These are phyloP conservation scores for Hypoxylon sp. DNA, from an alignment of 2,329 filamentous ascomycete species.

Conservation along the genomic window DNA sequence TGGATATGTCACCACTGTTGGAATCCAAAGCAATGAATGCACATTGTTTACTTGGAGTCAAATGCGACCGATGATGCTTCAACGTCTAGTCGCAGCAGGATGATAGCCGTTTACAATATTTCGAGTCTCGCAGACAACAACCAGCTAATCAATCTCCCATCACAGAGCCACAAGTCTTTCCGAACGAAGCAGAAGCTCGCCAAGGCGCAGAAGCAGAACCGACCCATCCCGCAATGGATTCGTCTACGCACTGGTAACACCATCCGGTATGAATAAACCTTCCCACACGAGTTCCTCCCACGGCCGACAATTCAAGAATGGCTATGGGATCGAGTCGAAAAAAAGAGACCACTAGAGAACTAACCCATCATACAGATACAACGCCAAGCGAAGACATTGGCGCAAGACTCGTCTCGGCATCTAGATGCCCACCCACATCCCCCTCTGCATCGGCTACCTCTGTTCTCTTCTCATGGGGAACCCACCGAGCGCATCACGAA, in stretches of 20 bases:
- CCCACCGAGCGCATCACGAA: conserved; percentile 32
- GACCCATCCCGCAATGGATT: conserved; percentile 99
- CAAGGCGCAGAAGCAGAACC: conserved; percentile 99
- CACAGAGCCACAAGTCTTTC: conserved; percentile 99
- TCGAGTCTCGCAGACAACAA: neutral
- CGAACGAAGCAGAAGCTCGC: conserved; percentile 99
- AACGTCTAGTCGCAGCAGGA: neutral
- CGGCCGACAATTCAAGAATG: neutral
- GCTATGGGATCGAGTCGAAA: conserved; percentile 1
- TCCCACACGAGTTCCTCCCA: conserved; percentile 19
- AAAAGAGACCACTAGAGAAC: conserved; percentile 11
- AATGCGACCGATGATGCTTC: conserved; percentile 2
- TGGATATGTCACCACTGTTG: neutral
- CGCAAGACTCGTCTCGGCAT: conserved; percentile 99
- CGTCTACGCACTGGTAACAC: conserved; percentile 98
- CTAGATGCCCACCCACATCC: conserved; percentile 71
- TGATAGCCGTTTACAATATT: neutral
- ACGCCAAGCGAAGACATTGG: conserved; percentile 99
- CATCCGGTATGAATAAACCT: conserved; percentile 81
- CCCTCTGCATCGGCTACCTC: conserved; percentile 41
- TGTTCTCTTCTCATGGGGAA: conserved; percentile 21
- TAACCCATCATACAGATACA: conserved; percentile 77
- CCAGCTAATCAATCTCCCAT: conserved; percentile 28
- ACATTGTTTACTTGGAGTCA: neutral
- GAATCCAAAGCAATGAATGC: neutral